A percentile compares a stretch with the other conserved stretches of the same genome.
Evolutionary conservation across 179 eudicot genomes (phyloP).

Genomic region (Carnegiea gigantea): DNA sequence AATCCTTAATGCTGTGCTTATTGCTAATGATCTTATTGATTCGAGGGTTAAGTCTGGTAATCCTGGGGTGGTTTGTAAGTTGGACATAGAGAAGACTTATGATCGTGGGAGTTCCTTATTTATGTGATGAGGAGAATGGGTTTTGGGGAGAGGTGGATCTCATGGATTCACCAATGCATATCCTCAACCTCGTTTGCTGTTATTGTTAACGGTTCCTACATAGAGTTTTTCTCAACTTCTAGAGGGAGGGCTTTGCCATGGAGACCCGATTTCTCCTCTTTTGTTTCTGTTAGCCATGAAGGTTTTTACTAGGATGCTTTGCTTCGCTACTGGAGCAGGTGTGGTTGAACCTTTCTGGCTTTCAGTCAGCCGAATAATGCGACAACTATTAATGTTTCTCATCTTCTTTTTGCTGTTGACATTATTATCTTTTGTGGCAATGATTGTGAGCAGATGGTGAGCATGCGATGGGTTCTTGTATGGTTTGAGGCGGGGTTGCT

Average conservation of each 20-base stretch:
- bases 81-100: not conserved
- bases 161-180: no score
- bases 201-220: not conserved
- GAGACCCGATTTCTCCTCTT: not conserved
- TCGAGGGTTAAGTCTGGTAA: not conserved
- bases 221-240: not conserved
- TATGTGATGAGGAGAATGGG: no score
- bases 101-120: no score
- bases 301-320: not conserved
- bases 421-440: no score
- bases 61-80: not conserved
- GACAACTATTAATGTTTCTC: no score
- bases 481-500: not conserved
- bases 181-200: not conserved
- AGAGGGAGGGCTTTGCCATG: not conserved
- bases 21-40: not conserved
- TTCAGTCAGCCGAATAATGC: no score
- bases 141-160: no score
- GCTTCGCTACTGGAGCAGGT: no score
- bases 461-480: not conserved
- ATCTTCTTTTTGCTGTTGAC: not conserved
- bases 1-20: not conserved
- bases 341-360: not conserved
- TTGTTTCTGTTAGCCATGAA: no score
- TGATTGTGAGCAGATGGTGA: not conserved